Evolutionary conservation across 768 basidiomycete genomes (phyloP), one percentile per base, ranked within the genome.

Genomic region (Trametes villosa): DNA sequence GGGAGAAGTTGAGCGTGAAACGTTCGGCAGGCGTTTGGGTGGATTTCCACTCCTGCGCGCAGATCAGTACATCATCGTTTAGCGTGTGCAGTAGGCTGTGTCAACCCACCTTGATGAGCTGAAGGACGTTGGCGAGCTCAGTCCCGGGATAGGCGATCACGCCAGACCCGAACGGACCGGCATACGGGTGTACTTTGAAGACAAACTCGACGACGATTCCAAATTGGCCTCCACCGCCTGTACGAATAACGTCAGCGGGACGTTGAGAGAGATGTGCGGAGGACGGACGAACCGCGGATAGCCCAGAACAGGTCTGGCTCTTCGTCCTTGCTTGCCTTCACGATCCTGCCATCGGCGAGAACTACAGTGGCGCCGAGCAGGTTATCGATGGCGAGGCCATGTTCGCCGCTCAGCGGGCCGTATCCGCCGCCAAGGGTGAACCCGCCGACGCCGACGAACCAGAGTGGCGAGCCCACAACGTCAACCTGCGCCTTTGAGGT

Each of bases 291-390:
- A 66, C 70, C 70, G 26, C 68, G 62, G 13, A 71, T 69, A 13
- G 67, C 70, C 70, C 73, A 74, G 62, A 72, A 73, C 27, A 74
- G 63, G 33, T 74, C 73, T 5, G 67, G 45, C 45, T 74, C 63
- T 29, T 65, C 62, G 9, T 60, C 49, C 7, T 60, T 62, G 53
- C 63, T 72, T 31, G 65, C 62, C 27, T 47, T 65, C 13, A 71
- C 57, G n/a, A 74, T 62, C 12, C 58, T 36, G 6, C 70, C 68
- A 56, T 68, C 63, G 8, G 64, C 65, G 8, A 65, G 57, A 11
- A 70, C 66, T 1, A 70, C 60, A 0, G 50, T 63, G 3, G 57
- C 51, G 40, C 46, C 30, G 24, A 57, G 49, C 33, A 71, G 20
- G 52, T 71, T 71, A 48, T 71, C 70, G 48, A 68, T 60, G 17